Base-by-base conservation (phyloP, 371 early-diverging fungal genomes). In the Apophysomyces trapeziformis region DNA sequence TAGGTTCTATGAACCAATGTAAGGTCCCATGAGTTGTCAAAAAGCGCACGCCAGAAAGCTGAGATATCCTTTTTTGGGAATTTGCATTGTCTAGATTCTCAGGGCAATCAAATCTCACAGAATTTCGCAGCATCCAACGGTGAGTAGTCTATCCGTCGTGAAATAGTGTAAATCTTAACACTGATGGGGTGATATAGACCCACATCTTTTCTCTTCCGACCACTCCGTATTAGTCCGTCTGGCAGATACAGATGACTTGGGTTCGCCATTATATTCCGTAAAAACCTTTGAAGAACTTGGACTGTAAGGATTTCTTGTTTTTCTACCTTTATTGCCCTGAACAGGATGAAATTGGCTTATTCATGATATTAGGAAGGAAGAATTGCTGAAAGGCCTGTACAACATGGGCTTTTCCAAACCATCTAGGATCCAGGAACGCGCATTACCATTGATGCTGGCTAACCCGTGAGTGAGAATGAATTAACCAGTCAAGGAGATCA, bases 391-490 rank as follows among this genome's bases (percentile, higher is more conserved):
- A 77, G 98, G 97, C 60, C 68, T 99, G 38, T 97, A 96, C 84
- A 90, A 87, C 64, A 95, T 96, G 96, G 91, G 91, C 46, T 97
- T 94, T 71, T 85, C 91, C 26, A 91, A 92, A 68, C 99, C 99
- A 1, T 95, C 95, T 36, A 96, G 94, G 73, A 96, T 99, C 73
- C 99, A 99, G 79, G 97, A 95, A 71, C 89, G 89, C 47, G 99
- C 99, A 5, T 84, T 99, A 5, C 98, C 98, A 4, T 73, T 97
- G 61, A 82, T 98, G 38, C 74, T 95, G 43, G 70, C 77, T 26
- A 83, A 89, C 69, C 96, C 93, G 85, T 88, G 82, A 59, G 83
- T 76, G 35, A 35, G 6, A 41, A 21, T 8, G 12, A 26, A 12
- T 26, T 3, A 26, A 26, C 2, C 32, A 26, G 2, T 26, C 32